These are phyloP conservation scores for Inonotus obliquus DNA, from an alignment of 1,284 basidiomycete genomes.

Conservation along the genomic window DNA sequence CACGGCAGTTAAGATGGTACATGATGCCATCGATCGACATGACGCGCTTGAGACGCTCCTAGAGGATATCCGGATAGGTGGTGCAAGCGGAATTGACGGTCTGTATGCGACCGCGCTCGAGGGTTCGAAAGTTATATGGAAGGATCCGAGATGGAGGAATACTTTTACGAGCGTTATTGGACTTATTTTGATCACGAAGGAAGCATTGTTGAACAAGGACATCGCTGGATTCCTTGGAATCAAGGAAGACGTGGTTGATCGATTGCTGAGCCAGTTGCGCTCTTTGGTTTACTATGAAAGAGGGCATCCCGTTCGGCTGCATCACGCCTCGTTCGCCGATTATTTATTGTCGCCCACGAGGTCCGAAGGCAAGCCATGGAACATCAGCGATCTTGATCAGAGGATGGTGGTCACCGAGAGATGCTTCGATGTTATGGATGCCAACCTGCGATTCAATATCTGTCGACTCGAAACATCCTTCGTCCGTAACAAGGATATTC, in stretches of 20 bases:
- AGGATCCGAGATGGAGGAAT: neutral
- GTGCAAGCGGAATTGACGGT: neutral
- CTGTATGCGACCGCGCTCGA: too few relatives aligned
- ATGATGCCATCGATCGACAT: neutral
- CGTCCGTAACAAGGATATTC: slow-evolving; percentile 10
- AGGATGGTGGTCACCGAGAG: neutral
- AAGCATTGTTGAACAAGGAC: neutral
- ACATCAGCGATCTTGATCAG: neutral
- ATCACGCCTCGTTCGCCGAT: neutral
- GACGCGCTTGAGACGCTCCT: neutral
- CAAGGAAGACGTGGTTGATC: neutral
- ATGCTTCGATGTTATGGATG: neutral
- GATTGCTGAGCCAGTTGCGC: neutral
- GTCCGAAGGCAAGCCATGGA: neutral
- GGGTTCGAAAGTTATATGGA: neutral
- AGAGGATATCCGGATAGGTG: neutral
- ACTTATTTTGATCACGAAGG: neutral
- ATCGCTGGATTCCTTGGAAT: slow-evolving; percentile 3
- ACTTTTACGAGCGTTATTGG: neutral
- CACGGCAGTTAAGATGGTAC: neutral
- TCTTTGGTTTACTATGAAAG: neutral
- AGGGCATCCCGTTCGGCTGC: neutral
- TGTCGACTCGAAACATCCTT: too few relatives aligned
- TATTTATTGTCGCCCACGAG: neutral
- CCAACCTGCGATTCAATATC: slow-evolving; percentile 1